phyloP scores from a whole-genome alignment of 345 rosid species.

The Luvunga scandens region DNA sequence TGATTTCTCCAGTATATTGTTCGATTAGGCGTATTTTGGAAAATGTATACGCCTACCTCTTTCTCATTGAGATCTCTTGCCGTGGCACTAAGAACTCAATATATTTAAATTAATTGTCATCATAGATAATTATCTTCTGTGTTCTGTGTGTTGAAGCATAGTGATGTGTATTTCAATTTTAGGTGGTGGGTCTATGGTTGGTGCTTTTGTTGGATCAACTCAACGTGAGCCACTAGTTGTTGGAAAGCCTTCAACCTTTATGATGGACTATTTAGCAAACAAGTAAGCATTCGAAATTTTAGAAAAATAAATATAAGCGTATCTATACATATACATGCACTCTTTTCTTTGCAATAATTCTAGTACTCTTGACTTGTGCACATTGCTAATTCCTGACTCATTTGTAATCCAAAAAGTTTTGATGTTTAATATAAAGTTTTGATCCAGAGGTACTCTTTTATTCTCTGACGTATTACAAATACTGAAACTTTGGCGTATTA shows the following conservation, averaged over 20 bases:
- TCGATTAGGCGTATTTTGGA: background rate
- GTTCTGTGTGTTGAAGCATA: background rate
- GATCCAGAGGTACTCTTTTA: background rate
- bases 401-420: background rate
- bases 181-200: conserved; percentile 99
- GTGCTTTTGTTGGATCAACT: conserved; percentile 76
- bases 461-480: background rate
- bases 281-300: conserved; percentile 42
- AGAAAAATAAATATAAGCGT: background rate
- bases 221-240: conserved; percentile 88
- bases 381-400: background rate
- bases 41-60: background rate
- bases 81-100: background rate
- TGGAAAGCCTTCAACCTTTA: conserved; percentile 96
- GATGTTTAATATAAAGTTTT: background rate
- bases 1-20: background rate
- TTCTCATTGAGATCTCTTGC: background rate
- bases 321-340: background rate
- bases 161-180: conserved; percentile 15
- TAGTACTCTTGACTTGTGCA: background rate
- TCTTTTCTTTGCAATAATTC: background rate
- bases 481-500: background rate
- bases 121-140: background rate
- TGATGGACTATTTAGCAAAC: conserved; percentile 93
- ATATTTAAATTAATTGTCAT: background rate